Percentiles rank a stretch among this genome's conserved stretches.
These are phyloP conservation scores for Entomortierella lignicola DNA, from an alignment of 192 early-diverging fungal species.

Conservation along the genomic window DNA sequence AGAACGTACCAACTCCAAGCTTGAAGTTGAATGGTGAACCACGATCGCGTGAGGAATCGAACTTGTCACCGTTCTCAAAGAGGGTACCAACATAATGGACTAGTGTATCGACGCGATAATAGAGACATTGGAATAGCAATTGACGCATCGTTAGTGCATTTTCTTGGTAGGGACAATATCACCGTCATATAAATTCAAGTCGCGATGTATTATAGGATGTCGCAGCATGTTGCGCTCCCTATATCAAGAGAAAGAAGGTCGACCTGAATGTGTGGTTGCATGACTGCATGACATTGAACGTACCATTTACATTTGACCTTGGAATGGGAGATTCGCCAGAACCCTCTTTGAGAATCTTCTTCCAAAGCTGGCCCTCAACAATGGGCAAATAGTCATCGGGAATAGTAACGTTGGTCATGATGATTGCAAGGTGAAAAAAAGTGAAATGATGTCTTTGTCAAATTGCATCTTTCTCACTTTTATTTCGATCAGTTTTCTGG, in stretches of 20 bases:
- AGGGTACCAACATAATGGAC: constrained; percentile 75
- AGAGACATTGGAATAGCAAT: constrained; percentile 1
- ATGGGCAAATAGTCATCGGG: constrained; percentile 51
- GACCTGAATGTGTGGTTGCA: too few species aligned
- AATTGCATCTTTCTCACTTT: too few species aligned
- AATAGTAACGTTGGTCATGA: constrained; percentile 49
- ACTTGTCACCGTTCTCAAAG: constrained; percentile 64
- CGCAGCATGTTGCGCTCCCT: too few species aligned
- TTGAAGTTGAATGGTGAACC: constrained; percentile 48
- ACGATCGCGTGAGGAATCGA: constrained; percentile 56
- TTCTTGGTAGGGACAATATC: not conserved
- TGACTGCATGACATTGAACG: not conserved
- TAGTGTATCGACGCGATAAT: not conserved
- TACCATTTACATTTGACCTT: constrained; percentile 38
- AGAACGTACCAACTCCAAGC: constrained; percentile 28
- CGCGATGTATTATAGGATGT: not conserved
- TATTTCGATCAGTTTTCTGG: too few species aligned
- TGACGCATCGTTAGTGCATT: not conserved
- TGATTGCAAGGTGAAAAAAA: not conserved
- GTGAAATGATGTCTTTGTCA: too few species aligned
- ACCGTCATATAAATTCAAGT: not conserved
- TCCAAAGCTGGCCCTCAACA: constrained; percentile 50
- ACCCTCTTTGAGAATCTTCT: constrained; percentile 53
- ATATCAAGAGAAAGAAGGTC: too few species aligned
- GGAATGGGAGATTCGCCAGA: constrained; percentile 39